A percentile compares a stretch with the other conserved stretches of the same genome.
phyloP scores from a whole-genome alignment of 2,329 filamentous ascomycete genomes.

The Diplocarpon rosae region DNA sequence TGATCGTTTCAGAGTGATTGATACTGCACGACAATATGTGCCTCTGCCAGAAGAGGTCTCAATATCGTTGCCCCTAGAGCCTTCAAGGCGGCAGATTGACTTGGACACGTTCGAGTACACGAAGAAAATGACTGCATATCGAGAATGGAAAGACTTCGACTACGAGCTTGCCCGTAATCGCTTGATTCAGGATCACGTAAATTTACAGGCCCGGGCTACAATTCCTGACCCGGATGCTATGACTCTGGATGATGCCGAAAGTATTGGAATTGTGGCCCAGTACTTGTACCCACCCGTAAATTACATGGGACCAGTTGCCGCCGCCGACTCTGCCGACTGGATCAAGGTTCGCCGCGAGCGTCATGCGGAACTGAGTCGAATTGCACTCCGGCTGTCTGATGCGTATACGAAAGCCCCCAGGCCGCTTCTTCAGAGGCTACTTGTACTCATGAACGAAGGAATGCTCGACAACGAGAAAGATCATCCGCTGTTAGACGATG shows the following conservation, averaged over 20 bases:
- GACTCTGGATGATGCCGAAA: neutral
- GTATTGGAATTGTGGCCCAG: neutral
- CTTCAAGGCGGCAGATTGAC: constrained; percentile 19
- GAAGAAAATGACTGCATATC: constrained; percentile 16
- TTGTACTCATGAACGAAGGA: constrained; percentile 4
- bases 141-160: constrained; percentile 15
- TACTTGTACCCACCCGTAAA: constrained; percentile 14
- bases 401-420: constrained; percentile 8
- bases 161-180: constrained; percentile 9
- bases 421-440: constrained; percentile 11
- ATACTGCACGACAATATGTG: constrained; percentile 7
- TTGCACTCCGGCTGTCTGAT: neutral
- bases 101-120: constrained; percentile 19
- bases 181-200: neutral
- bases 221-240: too few species aligned
- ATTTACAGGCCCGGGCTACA: neutral
- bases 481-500: constrained; percentile 3
- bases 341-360: constrained; percentile 8
- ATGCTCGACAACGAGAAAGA: neutral
- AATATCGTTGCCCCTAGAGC: constrained; percentile 17
- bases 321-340: constrained; percentile 3
- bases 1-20: constrained; percentile 19
- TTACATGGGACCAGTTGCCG: constrained; percentile 18
- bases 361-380: neutral
- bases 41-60: constrained; percentile 13